These are phyloP conservation scores for Tolypocladium tundrense DNA, from an alignment of 2,329 filamentous ascomycete species.

Conservation along the genomic window DNA sequence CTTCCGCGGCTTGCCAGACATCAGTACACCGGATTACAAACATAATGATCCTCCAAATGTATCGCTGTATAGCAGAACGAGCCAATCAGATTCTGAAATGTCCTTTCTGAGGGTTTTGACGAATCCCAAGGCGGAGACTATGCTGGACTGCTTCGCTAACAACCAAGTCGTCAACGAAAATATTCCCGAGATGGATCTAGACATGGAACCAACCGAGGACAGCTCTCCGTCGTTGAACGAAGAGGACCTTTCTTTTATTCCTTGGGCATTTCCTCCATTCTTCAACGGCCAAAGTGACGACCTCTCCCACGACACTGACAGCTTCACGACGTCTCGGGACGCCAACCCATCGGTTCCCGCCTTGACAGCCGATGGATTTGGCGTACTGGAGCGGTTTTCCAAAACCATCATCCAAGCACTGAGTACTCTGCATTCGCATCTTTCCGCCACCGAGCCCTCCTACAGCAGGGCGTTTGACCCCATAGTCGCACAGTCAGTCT, in stretches of 20 bases:
- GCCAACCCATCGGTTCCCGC: not conserved
- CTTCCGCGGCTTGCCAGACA: not conserved
- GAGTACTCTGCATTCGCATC: not conserved
- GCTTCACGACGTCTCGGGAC: not conserved
- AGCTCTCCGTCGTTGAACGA: constrained; percentile 4
- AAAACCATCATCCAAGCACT: not conserved
- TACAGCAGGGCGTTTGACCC: not conserved
- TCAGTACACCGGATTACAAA: too few relatives aligned
- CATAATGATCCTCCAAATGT: not conserved
- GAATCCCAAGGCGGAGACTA: constrained; percentile 4
- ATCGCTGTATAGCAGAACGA: not conserved
- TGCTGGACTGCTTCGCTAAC: constrained; percentile 2
- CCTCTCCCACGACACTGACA: not conserved
- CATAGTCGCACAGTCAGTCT: constrained; percentile 6
- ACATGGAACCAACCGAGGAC: not conserved
- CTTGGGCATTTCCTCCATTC: constrained; percentile 1
- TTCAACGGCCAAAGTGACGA: not conserved
- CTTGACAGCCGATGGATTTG: not conserved
- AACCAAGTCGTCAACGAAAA: constrained; percentile 2
- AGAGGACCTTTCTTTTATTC: not conserved
- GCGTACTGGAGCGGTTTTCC: not conserved
- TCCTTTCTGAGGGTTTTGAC: not conserved
- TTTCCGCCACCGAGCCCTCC: not conserved
- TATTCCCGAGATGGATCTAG: constrained; percentile 1
- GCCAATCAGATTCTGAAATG: not conserved